phyloP scores from a whole-genome alignment of 164 flowering plant genomes.

The Taxillus chinensis region DNA sequence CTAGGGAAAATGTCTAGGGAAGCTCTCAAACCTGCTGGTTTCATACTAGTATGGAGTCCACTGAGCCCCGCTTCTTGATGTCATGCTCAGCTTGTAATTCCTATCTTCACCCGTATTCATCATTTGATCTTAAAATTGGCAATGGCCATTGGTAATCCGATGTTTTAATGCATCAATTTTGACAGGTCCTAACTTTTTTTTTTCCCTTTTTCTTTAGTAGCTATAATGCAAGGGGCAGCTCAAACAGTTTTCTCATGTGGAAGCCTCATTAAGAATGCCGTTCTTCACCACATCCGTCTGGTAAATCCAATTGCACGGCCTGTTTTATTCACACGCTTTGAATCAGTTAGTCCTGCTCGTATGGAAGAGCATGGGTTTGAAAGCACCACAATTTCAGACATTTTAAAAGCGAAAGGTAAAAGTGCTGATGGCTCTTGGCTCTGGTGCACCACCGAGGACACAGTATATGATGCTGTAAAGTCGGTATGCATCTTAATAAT shows the following conservation, averaged over 20 bases:
- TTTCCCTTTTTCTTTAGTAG: not conserved
- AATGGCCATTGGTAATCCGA: too few species aligned
- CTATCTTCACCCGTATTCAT: too few species aligned
- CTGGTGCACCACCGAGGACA: slow-evolving; percentile 6
- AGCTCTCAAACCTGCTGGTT: too few species aligned
- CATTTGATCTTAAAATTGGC: too few species aligned
- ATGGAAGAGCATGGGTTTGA: slow-evolving; percentile 6
- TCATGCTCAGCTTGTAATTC: too few species aligned
- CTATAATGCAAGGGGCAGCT: not conserved
- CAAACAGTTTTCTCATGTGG: not conserved
- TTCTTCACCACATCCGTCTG: slow-evolving; percentile 2
- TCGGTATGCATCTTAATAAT: slow-evolving; percentile 45
- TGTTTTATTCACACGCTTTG: not conserved
- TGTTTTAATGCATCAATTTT: too few species aligned
- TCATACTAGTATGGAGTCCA: too few species aligned
- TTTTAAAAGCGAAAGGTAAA: slow-evolving; percentile 4
- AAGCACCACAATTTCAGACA: slow-evolving; percentile 1
- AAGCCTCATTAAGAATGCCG: not conserved
- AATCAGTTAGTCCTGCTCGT: not conserved
- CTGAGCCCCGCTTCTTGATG: too few species aligned
- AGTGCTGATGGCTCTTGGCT: slow-evolving; percentile 5
- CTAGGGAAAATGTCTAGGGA: too few species aligned
- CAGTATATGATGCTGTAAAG: slow-evolving; percentile 13
- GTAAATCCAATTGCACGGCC: not conserved
- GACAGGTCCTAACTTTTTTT: too few species aligned